Percentiles rank a stretch among this genome's conserved stretches.
Evolutionary conservation across 306 rosid genomes (phyloP).

Genomic region (Malus domestica): DNA sequence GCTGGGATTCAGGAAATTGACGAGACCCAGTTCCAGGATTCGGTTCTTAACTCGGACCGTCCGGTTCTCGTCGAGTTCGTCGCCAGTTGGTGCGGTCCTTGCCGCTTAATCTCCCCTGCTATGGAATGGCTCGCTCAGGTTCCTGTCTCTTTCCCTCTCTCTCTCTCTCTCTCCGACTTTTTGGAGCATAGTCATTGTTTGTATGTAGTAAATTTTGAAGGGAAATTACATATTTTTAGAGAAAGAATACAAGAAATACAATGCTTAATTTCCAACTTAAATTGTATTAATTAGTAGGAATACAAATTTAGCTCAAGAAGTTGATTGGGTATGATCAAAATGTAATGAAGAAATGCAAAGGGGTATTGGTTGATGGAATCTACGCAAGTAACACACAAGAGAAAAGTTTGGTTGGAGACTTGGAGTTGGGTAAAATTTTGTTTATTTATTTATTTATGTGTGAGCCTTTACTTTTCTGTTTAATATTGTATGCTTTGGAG

Average conservation of each 20-base stretch:
- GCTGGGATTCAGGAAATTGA: constrained; percentile 46
- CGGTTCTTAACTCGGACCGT: constrained; percentile 52
- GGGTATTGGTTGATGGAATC: not conserved
- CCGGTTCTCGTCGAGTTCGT: constrained; percentile 89
- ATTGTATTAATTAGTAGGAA: not conserved
- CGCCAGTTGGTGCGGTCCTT: constrained; percentile 89
- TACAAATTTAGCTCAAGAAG: not conserved
- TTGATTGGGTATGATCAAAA: not conserved
- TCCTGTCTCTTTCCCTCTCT: not conserved
- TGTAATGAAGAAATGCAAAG: not conserved
- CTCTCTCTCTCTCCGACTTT: not conserved
- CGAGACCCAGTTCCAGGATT: constrained; percentile 53
- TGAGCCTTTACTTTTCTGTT: not conserved
- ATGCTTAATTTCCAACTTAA: not conserved
- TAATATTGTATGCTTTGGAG: not conserved
- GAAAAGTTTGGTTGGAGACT: not conserved
- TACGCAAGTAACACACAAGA: not conserved
- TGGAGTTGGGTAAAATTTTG: not conserved
- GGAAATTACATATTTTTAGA: not conserved
- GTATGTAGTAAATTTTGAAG: not conserved
- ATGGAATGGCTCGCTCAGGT: constrained; percentile 74
- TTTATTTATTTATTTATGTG: not conserved
- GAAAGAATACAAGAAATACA: not conserved
- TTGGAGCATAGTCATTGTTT: not conserved
- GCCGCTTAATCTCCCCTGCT: constrained; percentile 70